Base-by-base conservation (phyloP, 352 stramenopile genomes). In the Phytophthora pistaciae region DNA sequence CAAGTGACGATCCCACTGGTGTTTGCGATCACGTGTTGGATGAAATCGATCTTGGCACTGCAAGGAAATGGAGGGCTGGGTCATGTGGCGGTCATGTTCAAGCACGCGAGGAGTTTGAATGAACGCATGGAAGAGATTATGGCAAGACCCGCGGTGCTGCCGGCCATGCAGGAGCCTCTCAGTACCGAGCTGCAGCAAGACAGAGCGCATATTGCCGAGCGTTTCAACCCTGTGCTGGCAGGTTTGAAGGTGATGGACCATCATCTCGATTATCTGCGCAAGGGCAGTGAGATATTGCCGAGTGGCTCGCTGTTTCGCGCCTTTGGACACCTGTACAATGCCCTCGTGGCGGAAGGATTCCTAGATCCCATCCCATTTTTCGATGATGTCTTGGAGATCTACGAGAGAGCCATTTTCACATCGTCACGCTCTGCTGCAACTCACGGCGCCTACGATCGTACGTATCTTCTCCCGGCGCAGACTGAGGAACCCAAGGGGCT, bases 101-200 rank as follows among this genome's bases (percentile, higher is more conserved):
- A 53, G 46, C 46, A 53, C 46, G 46, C 46, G 20, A 27, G 8
- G 46, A 53, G 25, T 27, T 53, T 53, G 46, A 53, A 10, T 10
- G 46, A 53, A 14, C 46, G 46, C 46, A 53, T 53, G n/a, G 46
- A 53, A 16, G 20, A n/a, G 8, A 27, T 53, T 53, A 18, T 53
- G 46, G 10, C 20, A 9, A 53, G 46, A 16, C 46, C 46, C 8
- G 18, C 8, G 8, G 20, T 53, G 29, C 20, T 53, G 46, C n/a
- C 20, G 3, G 8, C 3, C 5, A 53, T 27, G 5, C 46, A 27
- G 10, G 46, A 53, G 8, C 46, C 46, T 18, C 46, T 53, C 11
- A 29, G 20, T 18, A 11, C 20, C 20, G 9, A 53, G 8, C 20
- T 53, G 20, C 46, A 53, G 13, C n/a, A 52, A 52, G 18, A n/a